phyloP scores from a whole-genome alignment of 805 yeast species.

The Naumovozyma castellii region DNA sequence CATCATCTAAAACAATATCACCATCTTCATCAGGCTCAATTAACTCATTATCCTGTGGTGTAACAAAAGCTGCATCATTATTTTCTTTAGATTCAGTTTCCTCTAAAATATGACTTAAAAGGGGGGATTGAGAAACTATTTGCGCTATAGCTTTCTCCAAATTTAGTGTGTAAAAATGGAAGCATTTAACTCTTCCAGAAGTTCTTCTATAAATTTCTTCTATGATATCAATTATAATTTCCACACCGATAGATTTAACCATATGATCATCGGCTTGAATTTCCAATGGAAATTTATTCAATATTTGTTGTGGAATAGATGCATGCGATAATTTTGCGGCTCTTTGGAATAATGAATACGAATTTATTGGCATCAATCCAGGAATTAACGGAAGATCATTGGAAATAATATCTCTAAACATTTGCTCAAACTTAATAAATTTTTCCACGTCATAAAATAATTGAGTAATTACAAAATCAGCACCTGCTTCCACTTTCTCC shows the following conservation, averaged over 20 bases:
- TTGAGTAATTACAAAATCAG: slow-evolving; percentile 87
- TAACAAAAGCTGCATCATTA: background rate
- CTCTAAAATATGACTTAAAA: slow-evolving; percentile 41
- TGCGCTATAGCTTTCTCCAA: slow-evolving; percentile 88
- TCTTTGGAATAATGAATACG: slow-evolving; percentile 70
- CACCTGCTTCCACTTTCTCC: slow-evolving; percentile 88
- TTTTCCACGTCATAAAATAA: slow-evolving; percentile 80
- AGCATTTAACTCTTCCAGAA: slow-evolving; percentile 56
- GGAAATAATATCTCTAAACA: slow-evolving; percentile 36
- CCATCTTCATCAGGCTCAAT: slow-evolving; percentile 24
- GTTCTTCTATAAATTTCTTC: slow-evolving; percentile 45
- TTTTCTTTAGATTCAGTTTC: slow-evolving; percentile 19
- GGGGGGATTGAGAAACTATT: slow-evolving; percentile 54
- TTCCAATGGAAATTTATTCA: slow-evolving; percentile 43
- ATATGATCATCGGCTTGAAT: slow-evolving; percentile 65
- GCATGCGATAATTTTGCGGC: slow-evolving; percentile 89
- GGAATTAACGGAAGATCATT: slow-evolving; percentile 57
- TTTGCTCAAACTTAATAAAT: slow-evolving; percentile 54
- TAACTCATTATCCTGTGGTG: slow-evolving; percentile 14
- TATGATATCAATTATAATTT: slow-evolving; percentile 55
- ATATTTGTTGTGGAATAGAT: slow-evolving; percentile 52
- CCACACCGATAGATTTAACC: slow-evolving; percentile 78
- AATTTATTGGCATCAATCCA: slow-evolving; percentile 86
- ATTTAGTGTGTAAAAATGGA: slow-evolving; percentile 88
- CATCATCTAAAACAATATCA: slow-evolving; percentile 27